Evolutionary conservation across 2,329 filamentous ascomycete species (phyloP).

Genomic region (Pseudocercospora vitis): DNA sequence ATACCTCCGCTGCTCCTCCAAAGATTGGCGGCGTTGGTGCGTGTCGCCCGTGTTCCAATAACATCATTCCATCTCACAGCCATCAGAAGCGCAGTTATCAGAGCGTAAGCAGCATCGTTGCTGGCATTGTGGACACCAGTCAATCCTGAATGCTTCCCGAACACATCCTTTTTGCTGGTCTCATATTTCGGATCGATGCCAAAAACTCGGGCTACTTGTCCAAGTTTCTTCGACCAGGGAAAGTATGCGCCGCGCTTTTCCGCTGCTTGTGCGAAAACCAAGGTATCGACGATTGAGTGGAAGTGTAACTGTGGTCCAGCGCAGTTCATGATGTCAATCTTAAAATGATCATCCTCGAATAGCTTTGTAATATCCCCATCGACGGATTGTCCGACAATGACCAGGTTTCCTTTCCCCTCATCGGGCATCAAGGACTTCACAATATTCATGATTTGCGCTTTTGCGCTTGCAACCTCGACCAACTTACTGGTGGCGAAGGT

Average conservation of each 20-base stretch:
- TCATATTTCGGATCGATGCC: slow-evolving; percentile 15
- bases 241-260: background rate
- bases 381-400: slow-evolving; percentile 4
- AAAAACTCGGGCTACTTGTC: slow-evolving; percentile 2
- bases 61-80: slow-evolving; percentile 10
- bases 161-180: background rate
- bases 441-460: background rate
- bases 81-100: slow-evolving; percentile 13
- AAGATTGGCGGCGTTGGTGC: too few relatives aligned
- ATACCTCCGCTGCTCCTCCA: too few relatives aligned
- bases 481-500: too few relatives aligned
- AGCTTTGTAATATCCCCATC: background rate
- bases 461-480: too few relatives aligned
- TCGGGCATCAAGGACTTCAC: background rate
- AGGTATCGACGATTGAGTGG: slow-evolving; percentile 9
- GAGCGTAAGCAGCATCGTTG: slow-evolving; percentile 17
- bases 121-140: slow-evolving; percentile 14
- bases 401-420: background rate
- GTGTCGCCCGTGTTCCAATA: too few relatives aligned
- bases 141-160: background rate
- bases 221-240: background rate
- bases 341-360: background rate
- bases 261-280: background rate
- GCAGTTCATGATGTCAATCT: background rate
- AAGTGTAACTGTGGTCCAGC: background rate